A percentile compares a stretch with the other conserved stretches of the same genome.
These are phyloP conservation scores for Acacia confusa DNA, from an alignment of 306 rosid genomes.

Conservation along the genomic window DNA sequence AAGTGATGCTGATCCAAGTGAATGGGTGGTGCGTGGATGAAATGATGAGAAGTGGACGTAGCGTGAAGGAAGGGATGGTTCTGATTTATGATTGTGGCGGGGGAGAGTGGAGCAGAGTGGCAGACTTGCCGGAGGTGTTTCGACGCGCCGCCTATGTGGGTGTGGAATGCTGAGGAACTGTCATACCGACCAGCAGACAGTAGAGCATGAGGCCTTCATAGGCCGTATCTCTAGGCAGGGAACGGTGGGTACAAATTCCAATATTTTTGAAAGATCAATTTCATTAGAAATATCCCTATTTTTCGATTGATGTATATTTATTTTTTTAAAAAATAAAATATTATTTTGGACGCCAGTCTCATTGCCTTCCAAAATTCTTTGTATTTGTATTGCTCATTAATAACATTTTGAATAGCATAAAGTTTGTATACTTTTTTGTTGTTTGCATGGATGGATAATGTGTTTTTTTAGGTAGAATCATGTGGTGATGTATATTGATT, in stretches of 20 bases:
- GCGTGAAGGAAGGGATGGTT: slow-evolving; percentile 51
- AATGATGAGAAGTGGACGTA: slow-evolving; percentile 40
- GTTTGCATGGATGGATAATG: neutral
- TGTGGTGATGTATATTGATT: neutral
- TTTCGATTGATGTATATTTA: neutral
- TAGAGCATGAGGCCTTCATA: slow-evolving; percentile 17
- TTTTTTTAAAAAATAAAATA: neutral
- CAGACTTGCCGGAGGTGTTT: slow-evolving; percentile 54
- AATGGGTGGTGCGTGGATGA: slow-evolving; percentile 49
- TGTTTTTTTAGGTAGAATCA: neutral
- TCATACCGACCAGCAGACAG: slow-evolving; percentile 30
- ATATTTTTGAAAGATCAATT: neutral
- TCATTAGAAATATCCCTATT: neutral
- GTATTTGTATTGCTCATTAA: neutral
- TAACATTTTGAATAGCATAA: neutral
- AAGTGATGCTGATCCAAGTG: slow-evolving; percentile 56
- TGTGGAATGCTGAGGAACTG: slow-evolving; percentile 49
- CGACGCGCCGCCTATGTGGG: slow-evolving; percentile 74
- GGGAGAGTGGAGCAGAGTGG: slow-evolving; percentile 58
- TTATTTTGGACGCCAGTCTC: neutral
- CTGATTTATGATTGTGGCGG: slow-evolving; percentile 46
- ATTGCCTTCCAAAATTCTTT: neutral
- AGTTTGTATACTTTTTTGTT: neutral
- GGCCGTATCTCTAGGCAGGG: slow-evolving; percentile 34
- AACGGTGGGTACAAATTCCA: slow-evolving; percentile 21